A percentile compares a stretch with the other conserved stretches of the same genome.
phyloP scores from a whole-genome alignment of 805 yeast genomes.

The Lachancea nothofagi region DNA sequence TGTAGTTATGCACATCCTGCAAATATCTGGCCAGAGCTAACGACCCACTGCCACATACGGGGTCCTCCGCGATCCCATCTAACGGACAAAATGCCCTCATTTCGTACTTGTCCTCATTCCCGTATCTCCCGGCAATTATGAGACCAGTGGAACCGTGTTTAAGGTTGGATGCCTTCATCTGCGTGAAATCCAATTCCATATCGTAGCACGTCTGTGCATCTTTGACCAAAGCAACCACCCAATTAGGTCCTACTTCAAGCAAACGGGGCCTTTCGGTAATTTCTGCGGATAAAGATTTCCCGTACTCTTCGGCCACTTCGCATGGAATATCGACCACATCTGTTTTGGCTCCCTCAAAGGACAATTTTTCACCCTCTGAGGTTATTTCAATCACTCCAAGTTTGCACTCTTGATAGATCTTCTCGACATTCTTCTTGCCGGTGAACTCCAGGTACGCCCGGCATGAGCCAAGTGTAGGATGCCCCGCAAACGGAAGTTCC shows the following conservation, averaged over 20 bases:
- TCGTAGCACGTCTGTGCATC: slow-evolving; percentile 32
- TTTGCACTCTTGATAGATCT: slow-evolving; percentile 40
- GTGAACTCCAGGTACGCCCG: slow-evolving; percentile 41
- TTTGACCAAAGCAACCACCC: slow-evolving; percentile 38
- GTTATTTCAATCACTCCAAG: slow-evolving; percentile 39
- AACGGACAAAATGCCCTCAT: slow-evolving; percentile 42
- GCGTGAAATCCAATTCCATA: slow-evolving; percentile 31
- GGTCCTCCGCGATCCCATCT: slow-evolving; percentile 41
- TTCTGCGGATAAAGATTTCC: slow-evolving; percentile 11
- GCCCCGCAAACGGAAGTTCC: slow-evolving; percentile 61
- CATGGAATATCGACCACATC: slow-evolving; percentile 15
- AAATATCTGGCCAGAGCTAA: slow-evolving; percentile 31
- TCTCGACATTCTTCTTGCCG: slow-evolving; percentile 22
- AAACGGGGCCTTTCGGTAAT: slow-evolving; percentile 23
- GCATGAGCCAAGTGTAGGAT: slow-evolving; percentile 53
- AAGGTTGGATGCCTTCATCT: slow-evolving; percentile 19
- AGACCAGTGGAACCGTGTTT: slow-evolving; percentile 32
- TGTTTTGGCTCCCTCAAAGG: slow-evolving; percentile 27
- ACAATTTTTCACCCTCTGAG: slow-evolving; percentile 22
- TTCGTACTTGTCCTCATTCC: slow-evolving; percentile 31
- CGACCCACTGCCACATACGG: slow-evolving; percentile 52
- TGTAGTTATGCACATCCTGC: slow-evolving; percentile 22
- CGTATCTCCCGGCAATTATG: slow-evolving; percentile 36
- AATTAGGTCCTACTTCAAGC: slow-evolving; percentile 42
- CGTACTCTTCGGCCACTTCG: slow-evolving; percentile 11